A percentile compares a stretch with the other conserved stretches of the same genome.
phyloP scores from a whole-genome alignment of 2,329 filamentous ascomycete genomes.

The Arthrobotrys sinensis region DNA sequence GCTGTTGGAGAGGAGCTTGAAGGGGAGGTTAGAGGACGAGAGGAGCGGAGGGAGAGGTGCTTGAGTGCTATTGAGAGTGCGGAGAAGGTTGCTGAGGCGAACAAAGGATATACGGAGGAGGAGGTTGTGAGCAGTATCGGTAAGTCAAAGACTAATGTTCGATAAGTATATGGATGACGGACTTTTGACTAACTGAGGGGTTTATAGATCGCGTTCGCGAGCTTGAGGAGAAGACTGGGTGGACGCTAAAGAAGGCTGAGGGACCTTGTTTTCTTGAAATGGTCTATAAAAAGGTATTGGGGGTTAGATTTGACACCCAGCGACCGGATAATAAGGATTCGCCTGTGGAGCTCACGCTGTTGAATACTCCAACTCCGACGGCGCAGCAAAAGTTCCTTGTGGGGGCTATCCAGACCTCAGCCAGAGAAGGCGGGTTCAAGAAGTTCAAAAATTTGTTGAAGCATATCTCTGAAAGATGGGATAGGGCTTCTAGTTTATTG shows the following conservation, averaged over 20 bases:
- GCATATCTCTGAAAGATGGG: constrained; percentile 77
- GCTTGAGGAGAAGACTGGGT: constrained; percentile 42
- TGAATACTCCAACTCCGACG: constrained; percentile 32
- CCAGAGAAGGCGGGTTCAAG: constrained; percentile 75
- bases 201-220: constrained; percentile 64
- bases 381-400: constrained; percentile 49
- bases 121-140: constrained; percentile 76
- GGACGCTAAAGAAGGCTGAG: constrained; percentile 64
- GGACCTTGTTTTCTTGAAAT: constrained; percentile 77
- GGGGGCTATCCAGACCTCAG: constrained; percentile 71
- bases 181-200: constrained; percentile 64
- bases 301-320: constrained; percentile 45
- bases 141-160: constrained; percentile 77
- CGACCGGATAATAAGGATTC: constrained; percentile 24
- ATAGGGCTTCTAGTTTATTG: constrained; percentile 74
- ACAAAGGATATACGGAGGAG: constrained; percentile 86
- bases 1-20: constrained; percentile 79
- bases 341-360: constrained; percentile 30
- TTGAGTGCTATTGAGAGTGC: constrained; percentile 83
- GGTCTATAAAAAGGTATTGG: constrained; percentile 72
- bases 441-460: constrained; percentile 74
- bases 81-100: constrained; percentile 87
- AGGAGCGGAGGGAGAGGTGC: constrained; percentile 78
- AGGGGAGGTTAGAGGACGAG: constrained; percentile 74
- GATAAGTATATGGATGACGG: neutral